Evolutionary conservation across 2,329 filamentous ascomycete species (phyloP).

Genomic region (Pyrenophora seminiperda): DNA sequence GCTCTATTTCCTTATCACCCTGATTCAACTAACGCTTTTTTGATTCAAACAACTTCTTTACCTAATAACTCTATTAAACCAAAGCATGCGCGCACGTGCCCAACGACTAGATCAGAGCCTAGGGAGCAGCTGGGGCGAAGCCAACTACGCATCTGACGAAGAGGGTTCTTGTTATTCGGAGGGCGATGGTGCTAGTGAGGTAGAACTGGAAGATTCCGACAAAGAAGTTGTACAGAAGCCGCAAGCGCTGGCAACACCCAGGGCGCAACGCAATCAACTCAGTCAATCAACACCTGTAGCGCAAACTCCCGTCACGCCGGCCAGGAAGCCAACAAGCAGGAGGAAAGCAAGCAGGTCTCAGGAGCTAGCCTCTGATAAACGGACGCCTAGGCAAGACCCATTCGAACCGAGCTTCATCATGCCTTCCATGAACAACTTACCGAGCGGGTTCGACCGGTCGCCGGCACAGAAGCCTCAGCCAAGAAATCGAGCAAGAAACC

Average conservation of each 20-base stretch:
- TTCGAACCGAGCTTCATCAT: slow-evolving; percentile 52
- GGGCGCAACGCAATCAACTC: slow-evolving; percentile 20
- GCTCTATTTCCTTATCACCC: background rate
- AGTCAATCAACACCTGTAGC: slow-evolving; percentile 15
- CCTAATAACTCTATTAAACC: background rate
- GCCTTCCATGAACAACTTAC: slow-evolving; percentile 41
- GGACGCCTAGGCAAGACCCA: slow-evolving; percentile 24
- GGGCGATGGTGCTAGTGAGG: slow-evolving; percentile 33
- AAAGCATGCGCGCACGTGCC: slow-evolving; percentile 25
- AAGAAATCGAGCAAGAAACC: slow-evolving; percentile 5
- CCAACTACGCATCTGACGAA: slow-evolving; percentile 36
- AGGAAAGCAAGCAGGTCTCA: slow-evolving; percentile 19
- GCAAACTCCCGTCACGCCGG: slow-evolving; percentile 14
- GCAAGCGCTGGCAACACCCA: slow-evolving; percentile 17
- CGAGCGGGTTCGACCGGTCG: slow-evolving; percentile 20
- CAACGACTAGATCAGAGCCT: slow-evolving; percentile 33
- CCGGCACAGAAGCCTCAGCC: slow-evolving; percentile 1
- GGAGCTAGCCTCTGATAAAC: slow-evolving; percentile 8
- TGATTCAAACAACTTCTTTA: background rate
- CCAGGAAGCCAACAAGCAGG: slow-evolving; percentile 18
- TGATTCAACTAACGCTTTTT: background rate
- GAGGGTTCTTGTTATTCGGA: slow-evolving; percentile 33
- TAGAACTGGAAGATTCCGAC: slow-evolving; percentile 30
- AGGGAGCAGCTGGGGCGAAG: slow-evolving; percentile 44
- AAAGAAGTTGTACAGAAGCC: slow-evolving; percentile 25